Evolutionary conservation across 257 asterid species (phyloP).

Genomic region (Marsdenia floribunda): DNA sequence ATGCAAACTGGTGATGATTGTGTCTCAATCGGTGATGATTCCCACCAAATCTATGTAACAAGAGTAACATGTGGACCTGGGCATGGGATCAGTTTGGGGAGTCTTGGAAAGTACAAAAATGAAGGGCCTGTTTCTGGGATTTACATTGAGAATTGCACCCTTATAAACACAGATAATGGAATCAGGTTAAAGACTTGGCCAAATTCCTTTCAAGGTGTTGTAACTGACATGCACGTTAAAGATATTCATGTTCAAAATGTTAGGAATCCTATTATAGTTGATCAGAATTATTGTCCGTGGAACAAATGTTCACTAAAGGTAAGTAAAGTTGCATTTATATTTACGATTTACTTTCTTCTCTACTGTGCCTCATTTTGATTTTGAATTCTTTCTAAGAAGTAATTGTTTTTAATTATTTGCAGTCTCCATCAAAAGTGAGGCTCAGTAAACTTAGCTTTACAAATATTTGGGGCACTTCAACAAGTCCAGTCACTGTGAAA

Average conservation of each 20-base stretch:
- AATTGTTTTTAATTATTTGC: not conserved
- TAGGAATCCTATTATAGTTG: slow-evolving; percentile 35
- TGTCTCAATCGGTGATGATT: slow-evolving; percentile 19
- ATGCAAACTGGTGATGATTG: slow-evolving; percentile 2
- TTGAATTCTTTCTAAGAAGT: too few species aligned
- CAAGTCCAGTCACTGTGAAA: slow-evolving; percentile 14
- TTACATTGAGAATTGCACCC: slow-evolving; percentile 29
- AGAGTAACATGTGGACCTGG: slow-evolving; percentile 45
- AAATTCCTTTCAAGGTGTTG: slow-evolving; percentile 23
- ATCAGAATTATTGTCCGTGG: slow-evolving; percentile 44
- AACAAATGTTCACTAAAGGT: slow-evolving; percentile 23
- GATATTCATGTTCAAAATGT: slow-evolving; percentile 30
- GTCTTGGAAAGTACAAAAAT: slow-evolving; percentile 22
- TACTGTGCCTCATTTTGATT: too few species aligned
- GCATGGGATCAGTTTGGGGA: slow-evolving; percentile 46
- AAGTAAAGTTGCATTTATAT: too few species aligned
- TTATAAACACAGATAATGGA: slow-evolving; percentile 27
- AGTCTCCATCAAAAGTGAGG: slow-evolving; percentile 24
- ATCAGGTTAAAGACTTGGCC: slow-evolving; percentile 51
- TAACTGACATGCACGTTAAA: slow-evolving; percentile 26
- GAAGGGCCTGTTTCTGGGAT: slow-evolving; percentile 34
- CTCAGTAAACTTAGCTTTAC: slow-evolving; percentile 18
- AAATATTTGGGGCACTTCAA: slow-evolving; percentile 36
- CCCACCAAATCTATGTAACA: slow-evolving; percentile 12
- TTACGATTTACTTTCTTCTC: not conserved